Evolutionary conservation across 2,329 filamentous ascomycete species (phyloP), one percentile per base, ranked within the genome.

Genomic region (Metarhizium sp.): DNA sequence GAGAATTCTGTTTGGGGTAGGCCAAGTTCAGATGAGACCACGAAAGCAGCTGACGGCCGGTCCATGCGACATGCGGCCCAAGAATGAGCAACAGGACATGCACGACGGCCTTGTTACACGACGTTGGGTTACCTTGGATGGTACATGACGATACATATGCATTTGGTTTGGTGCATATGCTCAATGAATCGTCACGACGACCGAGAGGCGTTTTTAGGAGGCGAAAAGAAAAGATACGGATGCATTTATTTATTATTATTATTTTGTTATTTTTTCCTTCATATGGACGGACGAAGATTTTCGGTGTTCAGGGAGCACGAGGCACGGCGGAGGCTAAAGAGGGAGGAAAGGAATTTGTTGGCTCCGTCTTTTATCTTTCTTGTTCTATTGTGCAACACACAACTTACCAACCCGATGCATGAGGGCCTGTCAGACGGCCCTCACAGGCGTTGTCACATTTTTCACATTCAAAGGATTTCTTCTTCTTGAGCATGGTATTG

Each of bases 391-490:
- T 20, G 8, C 13, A 48, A 48, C 20, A 16, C 30, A 3, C 29
- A 40, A 59, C 52, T 52, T 52, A 57, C 58, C 50, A 46, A 54
- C 52, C 25, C 45, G 8, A 48, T 48, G 45, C 45, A 48, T 48
- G 45, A 11, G 20, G 43, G 25, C 13, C 55, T 53, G 50, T 53
- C 52, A 55, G 29, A 50, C 46, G 59, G 59, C 47, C 51, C 50
- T 53, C 53, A 54, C 36, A 53, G 57, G 59, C 57, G 59, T 60
- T 60, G 57, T 58, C 50, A 55, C 49, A 51, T 56, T 58, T 55
- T 48, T 14, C 25, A 53, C 50, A 51, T 55, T 40, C 50, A 54
- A 48, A 50, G 32, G 48, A 34, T 43, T 49, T 46, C 36, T 36
- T 20, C 11, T n/a, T 46, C 45, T 48, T 30, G 20, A 14, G 45